These are phyloP conservation scores for Penicillium freii DNA, from an alignment of 2,329 filamentous ascomycete species.

Conservation along the genomic window DNA sequence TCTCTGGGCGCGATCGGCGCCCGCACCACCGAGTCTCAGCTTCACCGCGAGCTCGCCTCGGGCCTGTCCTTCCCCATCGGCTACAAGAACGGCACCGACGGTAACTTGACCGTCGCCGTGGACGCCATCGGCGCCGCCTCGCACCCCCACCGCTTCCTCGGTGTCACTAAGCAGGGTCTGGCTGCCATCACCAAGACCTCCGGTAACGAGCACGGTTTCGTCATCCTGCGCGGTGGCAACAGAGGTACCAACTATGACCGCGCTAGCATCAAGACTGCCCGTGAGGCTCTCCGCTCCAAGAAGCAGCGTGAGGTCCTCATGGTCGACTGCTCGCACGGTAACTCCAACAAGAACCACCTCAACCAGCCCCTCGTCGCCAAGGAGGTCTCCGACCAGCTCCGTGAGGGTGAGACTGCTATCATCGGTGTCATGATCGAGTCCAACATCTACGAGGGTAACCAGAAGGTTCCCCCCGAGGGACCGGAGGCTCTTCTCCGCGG, in stretches of 20 bases:
- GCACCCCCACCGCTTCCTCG: conserved; percentile 85
- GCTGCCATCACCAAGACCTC: conserved; percentile 91
- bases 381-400: conserved; percentile 77
- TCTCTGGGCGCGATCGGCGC: conserved; percentile 94
- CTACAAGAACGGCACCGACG: conserved; percentile 99
- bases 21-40: conserved; percentile 91
- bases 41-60: conserved; percentile 92
- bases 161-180: conserved; percentile 95
- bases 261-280: conserved; percentile 73
- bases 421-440: conserved; percentile 99
- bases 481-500: conserved; percentile 77
- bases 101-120: conserved; percentile 83
- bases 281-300: conserved; percentile 77
- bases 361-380: conserved; percentile 95
- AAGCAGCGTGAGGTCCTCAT: conserved; percentile 86
- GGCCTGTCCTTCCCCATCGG: conserved; percentile 96
- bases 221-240: conserved; percentile 88
- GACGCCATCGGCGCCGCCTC: conserved; percentile 80
- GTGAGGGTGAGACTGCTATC: conserved; percentile 81
- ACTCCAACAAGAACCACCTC: conserved; percentile 95
- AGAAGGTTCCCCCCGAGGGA: conserved; percentile 84
- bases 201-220: conserved; percentile 96
- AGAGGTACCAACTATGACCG: conserved; percentile 92
- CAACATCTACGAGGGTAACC: conserved; percentile 87
- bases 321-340: conserved; percentile 98